phyloP scores from a whole-genome alignment of 805 yeast species.

The Hanseniaspora guilliermondii region DNA sequence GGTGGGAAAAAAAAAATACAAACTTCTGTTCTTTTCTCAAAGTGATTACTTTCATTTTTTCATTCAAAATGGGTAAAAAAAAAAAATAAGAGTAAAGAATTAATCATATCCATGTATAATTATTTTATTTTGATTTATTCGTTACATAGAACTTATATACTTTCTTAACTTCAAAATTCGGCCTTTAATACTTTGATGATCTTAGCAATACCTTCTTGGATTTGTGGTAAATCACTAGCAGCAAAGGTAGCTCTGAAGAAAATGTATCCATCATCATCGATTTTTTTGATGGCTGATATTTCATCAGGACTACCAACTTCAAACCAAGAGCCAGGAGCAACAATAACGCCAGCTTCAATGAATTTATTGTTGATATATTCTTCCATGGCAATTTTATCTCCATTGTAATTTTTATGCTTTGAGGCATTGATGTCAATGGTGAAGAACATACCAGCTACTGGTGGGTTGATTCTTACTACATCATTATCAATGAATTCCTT shows the following conservation, averaged over 20 bases:
- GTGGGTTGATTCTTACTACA: conserved; percentile 34
- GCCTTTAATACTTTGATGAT: conserved; percentile 50
- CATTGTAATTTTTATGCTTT: conserved; percentile 60
- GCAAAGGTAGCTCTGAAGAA: conserved; percentile 85
- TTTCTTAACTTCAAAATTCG: conserved; percentile 31
- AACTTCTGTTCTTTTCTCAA: neutral
- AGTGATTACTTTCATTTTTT: neutral
- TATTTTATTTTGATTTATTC: too few relatives aligned
- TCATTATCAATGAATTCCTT: conserved; percentile 22
- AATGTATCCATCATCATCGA: conserved; percentile 27
- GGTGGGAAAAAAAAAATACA: neutral
- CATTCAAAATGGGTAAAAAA: too few relatives aligned
- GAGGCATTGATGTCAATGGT: conserved; percentile 62
- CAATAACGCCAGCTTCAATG: conserved; percentile 47
- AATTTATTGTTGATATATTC: conserved; percentile 48
- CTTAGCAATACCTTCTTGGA: conserved; percentile 50
- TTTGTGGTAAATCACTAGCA: conserved; percentile 59
- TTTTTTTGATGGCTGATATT: neutral
- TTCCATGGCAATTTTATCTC: conserved; percentile 59
- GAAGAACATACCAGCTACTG: conserved; percentile 82
- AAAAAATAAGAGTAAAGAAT: neutral
- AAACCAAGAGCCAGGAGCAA: conserved; percentile 82
- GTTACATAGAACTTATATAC: neutral
- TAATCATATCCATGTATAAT: neutral
- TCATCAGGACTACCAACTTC: conserved; percentile 21